Base-by-base conservation (phyloP, 139 green algal species). In the Nannochloris sp. region DNA sequence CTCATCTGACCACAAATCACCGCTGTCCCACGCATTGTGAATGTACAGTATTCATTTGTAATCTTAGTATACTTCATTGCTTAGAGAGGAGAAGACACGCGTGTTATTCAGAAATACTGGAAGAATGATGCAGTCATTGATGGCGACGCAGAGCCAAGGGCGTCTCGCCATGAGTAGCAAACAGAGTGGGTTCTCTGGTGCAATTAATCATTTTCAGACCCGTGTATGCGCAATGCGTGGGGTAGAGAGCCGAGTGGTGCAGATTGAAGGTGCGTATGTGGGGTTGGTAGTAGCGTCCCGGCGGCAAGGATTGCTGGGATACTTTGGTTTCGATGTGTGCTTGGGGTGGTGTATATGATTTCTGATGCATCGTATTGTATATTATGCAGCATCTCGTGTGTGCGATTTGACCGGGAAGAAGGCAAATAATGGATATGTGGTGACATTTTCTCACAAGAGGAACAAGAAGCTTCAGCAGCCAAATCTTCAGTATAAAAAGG, bases 391-490 rank as follows among this genome's bases (percentile, higher is more conserved):
- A 45, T 64, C 66, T 48, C 77, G 87, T 58, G 71, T 83, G 53
- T 97, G 88, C 70, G 66, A 92, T 36, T 78, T 95, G 11, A 95
- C 93, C 5, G 93, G 91, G 66, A 92, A 91, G 76, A 92, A 87
- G 72, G 79, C 83, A 61, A 99, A 99, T 86, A 99, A 99, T 73
- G 93, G 86, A 30, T 95, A 95, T 72, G 65, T 73, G 4, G 88
- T 99, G 5, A 93, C 85, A 50, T 98, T 98, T 81, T 97, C 91
- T 12, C 92, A 97, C 85, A 96, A 95, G 78, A 82, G 93, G 59
- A 96, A 86, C 79, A 91, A 94, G 77, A 94, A 94, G 70, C 84
- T 91, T 77, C 93, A 99, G 78, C 71, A 94, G 60, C 79, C 80
- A 43, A 99, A 99, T 84, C 80, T 99, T 48, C 87, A 94, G 70